Evolutionary conservation across 75 land plant genomes (phyloP).

Genomic region (Sequoiadendron giganteum): DNA sequence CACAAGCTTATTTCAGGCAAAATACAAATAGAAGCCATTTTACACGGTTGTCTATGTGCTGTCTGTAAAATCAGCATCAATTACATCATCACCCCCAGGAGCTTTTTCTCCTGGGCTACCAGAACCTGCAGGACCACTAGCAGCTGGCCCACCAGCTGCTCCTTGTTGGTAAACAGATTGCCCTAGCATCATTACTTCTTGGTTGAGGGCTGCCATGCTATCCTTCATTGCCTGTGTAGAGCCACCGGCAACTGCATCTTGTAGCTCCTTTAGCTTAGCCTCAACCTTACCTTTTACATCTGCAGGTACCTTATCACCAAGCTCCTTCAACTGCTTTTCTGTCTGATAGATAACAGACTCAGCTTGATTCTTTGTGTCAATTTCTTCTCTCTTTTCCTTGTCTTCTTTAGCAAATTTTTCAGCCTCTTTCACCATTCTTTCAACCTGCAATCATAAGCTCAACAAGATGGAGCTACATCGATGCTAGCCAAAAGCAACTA

Average conservation of each 20-base stretch:
- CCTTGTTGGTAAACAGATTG: slow-evolving; percentile 81
- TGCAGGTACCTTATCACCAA: slow-evolving; percentile 81
- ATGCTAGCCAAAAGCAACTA: neutral
- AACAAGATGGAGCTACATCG: neutral
- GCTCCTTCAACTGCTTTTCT: slow-evolving; percentile 87
- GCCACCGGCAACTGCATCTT: slow-evolving; percentile 72
- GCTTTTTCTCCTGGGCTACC: slow-evolving; percentile 21
- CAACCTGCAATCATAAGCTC: slow-evolving; percentile 50
- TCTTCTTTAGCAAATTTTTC: slow-evolving; percentile 81
- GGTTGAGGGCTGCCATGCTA: slow-evolving; percentile 76
- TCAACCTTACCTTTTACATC: slow-evolving; percentile 85
- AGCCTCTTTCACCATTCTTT: slow-evolving; percentile 86
- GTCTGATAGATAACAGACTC: slow-evolving; percentile 83
- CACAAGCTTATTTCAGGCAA: slow-evolving; percentile 4
- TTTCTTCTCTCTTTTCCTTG: slow-evolving; percentile 89
- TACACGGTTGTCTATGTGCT: slow-evolving; percentile 41
- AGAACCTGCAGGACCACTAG: slow-evolving; percentile 35
- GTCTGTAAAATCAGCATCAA: slow-evolving; percentile 91
- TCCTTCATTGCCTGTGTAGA: slow-evolving; percentile 74
- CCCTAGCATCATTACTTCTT: slow-evolving; percentile 93
- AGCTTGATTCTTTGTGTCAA: slow-evolving; percentile 91
- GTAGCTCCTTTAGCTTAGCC: slow-evolving; percentile 73
- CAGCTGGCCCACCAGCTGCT: slow-evolving; percentile 33
- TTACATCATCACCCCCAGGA: slow-evolving; percentile 69
- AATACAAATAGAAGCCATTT: neutral